Percentiles rank a stretch among this genome's conserved stretches.
These are phyloP conservation scores for Penstemon eatonii DNA, from an alignment of 257 asterid genomes.

Conservation along the genomic window DNA sequence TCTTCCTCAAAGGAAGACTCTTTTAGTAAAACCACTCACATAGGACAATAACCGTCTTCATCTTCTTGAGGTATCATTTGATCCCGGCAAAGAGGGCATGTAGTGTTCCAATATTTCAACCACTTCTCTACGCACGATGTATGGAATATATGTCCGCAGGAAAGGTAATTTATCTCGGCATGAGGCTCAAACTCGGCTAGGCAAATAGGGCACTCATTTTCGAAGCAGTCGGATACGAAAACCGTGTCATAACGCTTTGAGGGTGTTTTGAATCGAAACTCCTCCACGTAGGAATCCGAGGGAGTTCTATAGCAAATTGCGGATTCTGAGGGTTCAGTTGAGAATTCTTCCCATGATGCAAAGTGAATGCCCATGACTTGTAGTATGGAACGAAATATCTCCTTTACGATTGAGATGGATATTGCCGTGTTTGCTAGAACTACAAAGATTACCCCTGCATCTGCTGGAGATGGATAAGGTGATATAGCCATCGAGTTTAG, in stretches of 20 bases:
- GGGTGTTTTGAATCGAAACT: conserved; percentile 66
- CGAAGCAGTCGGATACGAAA: conserved; percentile 26
- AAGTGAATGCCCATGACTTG: conserved; percentile 67
- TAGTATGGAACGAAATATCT: conserved; percentile 66
- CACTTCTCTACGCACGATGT: conserved; percentile 74
- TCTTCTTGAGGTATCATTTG: conserved; percentile 65
- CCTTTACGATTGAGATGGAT: conserved; percentile 77
- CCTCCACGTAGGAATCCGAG: conserved; percentile 75
- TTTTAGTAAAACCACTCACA: conserved; percentile 45
- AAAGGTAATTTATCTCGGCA: conserved; percentile 66
- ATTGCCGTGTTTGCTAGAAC: conserved; percentile 82
- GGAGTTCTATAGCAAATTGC: conserved; percentile 46
- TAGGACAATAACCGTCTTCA: conserved; percentile 71
- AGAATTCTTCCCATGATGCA: conserved; percentile 67
- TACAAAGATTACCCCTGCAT: conserved; percentile 81
- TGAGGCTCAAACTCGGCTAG: conserved; percentile 60
- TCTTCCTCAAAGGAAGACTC: conserved; percentile 19
- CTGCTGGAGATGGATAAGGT: conserved; percentile 77
- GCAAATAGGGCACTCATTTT: conserved; percentile 80
- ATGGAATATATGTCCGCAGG: conserved; percentile 88
- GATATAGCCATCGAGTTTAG: conserved; percentile 66
- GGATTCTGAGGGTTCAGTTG: conserved; percentile 46
- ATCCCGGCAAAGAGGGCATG: conserved; percentile 91
- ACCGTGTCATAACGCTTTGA: conserved; percentile 57
- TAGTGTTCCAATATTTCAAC: conserved; percentile 76